phyloP scores from a whole-genome alignment of 768 basidiomycete genomes.

The Flagelloscypha sp. region DNA sequence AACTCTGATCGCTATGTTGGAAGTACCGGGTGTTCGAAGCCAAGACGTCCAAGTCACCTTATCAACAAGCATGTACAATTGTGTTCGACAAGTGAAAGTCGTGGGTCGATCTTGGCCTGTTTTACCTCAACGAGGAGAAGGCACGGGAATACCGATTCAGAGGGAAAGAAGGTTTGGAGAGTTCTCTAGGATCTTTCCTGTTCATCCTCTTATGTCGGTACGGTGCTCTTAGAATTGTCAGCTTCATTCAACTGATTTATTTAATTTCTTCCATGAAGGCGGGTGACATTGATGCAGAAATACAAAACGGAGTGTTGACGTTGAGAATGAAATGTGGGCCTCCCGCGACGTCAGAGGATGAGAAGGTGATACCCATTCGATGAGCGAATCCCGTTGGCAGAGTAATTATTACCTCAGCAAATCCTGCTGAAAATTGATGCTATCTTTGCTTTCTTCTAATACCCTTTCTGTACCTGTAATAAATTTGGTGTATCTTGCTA shows the following conservation, averaged over 20 bases:
- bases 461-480: too few species aligned
- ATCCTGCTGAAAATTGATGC: too few species aligned
- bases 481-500: too few species aligned
- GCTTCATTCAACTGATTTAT: constrained; percentile 11
- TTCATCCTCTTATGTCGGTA: constrained; percentile 26
- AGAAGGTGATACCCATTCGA: constrained; percentile 43
- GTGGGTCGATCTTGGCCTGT: constrained; percentile 35
- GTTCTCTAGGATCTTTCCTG: constrained; percentile 42
- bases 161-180: constrained; percentile 48
- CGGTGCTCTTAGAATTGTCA: constrained; percentile 5
- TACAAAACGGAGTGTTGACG: constrained; percentile 55
- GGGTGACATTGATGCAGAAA: constrained; percentile 43
- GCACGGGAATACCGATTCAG: constrained; percentile 21
- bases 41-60: constrained; percentile 51
- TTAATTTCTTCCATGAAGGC: constrained; percentile 27
- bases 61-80: constrained; percentile 51
- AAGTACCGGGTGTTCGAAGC: constrained; percentile 60
- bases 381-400: too few species aligned
- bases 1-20: constrained; percentile 51
- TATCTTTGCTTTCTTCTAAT: too few species aligned
- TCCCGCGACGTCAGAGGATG: constrained; percentile 34
- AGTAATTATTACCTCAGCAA: too few species aligned
- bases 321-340: constrained; percentile 46
- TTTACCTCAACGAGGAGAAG: constrained; percentile 28
- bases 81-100: constrained; percentile 54